Conservation (phyloP, 176 grass and related monocot species). For the Raddia guianensis region DNA sequence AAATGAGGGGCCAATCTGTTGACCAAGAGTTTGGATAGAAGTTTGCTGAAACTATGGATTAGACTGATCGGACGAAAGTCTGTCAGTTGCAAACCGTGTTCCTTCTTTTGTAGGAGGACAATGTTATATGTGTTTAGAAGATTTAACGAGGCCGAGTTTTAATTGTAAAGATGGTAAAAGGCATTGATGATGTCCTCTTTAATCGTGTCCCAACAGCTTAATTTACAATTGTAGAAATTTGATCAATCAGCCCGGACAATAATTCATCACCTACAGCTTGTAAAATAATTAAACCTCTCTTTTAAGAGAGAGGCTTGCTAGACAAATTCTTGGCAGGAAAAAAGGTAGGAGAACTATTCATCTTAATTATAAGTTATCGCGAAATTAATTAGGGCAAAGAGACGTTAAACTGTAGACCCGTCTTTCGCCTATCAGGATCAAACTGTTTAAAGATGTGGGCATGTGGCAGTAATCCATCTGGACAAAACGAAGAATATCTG, state of each 20-base stretch:
- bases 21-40: too few species aligned
- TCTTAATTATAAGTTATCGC: not conserved
- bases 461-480: slow-evolving; percentile 80
- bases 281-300: not conserved
- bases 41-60: too few species aligned
- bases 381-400: slow-evolving; percentile 51
- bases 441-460: slow-evolving; percentile 75
- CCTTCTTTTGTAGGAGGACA: too few species aligned
- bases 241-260: slow-evolving; percentile 16
- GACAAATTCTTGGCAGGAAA: not conserved
- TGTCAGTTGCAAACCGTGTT: too few species aligned
- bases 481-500: slow-evolving; percentile 9
- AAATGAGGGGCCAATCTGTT: too few species aligned
- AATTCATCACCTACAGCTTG: slow-evolving; percentile 28
- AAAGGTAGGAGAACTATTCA: not conserved
- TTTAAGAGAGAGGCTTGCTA: not conserved
- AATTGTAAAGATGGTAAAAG: too few species aligned
- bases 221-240: not conserved
- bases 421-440: slow-evolving; percentile 73
- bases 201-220: too few species aligned
- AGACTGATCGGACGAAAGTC: too few species aligned
- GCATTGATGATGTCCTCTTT: too few species aligned
- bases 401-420: slow-evolving; percentile 84
- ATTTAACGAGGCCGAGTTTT: too few species aligned
- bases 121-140: too few species aligned